Evolutionary conservation across 1,284 basidiomycete genomes (phyloP), one percentile per base, ranked within the genome.

Genomic region (Phaffia rhodozyma): DNA sequence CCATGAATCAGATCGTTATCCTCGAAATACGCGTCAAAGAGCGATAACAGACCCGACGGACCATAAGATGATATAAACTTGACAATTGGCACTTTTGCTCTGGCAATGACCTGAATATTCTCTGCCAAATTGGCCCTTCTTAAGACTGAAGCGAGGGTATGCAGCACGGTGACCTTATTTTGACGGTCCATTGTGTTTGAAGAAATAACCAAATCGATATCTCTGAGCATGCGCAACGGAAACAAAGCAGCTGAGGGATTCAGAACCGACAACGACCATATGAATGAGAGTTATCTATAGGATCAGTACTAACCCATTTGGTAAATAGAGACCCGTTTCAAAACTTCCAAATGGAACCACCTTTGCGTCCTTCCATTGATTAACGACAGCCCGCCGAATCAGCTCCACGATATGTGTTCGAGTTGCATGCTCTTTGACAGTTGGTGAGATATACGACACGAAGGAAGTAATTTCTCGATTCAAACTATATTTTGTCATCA

Each of bases 281-380:
- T 47, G 9, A 57, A 34, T 38, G 23, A 54, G 47, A 18, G 16
- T 9, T 21, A 16, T 5, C 9, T 3, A 21, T 5, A n/a, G 34
- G 20, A 27, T 32, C 13, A 25, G 18, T 0, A 78, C 86, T 71
- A 73, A 93, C 91, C 92, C 94, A 67, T 83, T 80, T 1, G 94
- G 94, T 18, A 98, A 81, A 75, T 99, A 99, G 30, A 98, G 79
- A 71, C 91, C 90, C 13, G 94, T 99, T 72, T 89, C 86, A 73
- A 88, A 96, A 70, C 88, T 91, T 21, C 94, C 94, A 74, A 98
- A 99, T 0, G 92, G 86, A 62, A 83, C 76, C 5, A 97, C 86
- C 50, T 83, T 76, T 11, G 92, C 91, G 69, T 94, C 90, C 0
- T 84, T 82, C 78, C 89, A 97, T 29, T 79, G 75, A 25, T 76